phyloP scores from a whole-genome alignment of 768 basidiomycete genomes.

The Butyriboletus loyo region DNA sequence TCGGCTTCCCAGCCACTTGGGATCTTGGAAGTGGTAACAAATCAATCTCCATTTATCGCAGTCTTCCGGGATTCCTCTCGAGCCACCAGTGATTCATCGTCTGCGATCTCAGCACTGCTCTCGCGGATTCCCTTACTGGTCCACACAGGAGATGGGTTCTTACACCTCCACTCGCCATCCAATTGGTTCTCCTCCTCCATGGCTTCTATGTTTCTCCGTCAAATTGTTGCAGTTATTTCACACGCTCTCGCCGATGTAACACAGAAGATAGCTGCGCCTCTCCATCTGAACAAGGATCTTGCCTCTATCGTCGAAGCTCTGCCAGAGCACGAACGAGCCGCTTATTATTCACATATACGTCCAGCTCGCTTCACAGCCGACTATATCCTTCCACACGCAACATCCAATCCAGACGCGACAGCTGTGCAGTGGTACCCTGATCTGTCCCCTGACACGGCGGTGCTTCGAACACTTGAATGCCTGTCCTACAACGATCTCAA shows the following conservation, averaged over 20 bases:
- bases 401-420: constrained; percentile 9
- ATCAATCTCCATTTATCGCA: constrained; percentile 13
- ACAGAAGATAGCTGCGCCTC: constrained; percentile 7
- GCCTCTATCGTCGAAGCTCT: constrained; percentile 18
- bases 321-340: constrained; percentile 3
- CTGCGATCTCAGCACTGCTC: neutral
- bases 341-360: constrained; percentile 16
- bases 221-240: constrained; percentile 10
- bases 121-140: constrained; percentile 9
- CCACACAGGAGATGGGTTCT: constrained; percentile 2
- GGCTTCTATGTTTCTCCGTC: constrained; percentile 16
- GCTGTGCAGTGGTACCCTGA: constrained; percentile 25
- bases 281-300: constrained; percentile 10
- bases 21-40: neutral
- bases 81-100: neutral
- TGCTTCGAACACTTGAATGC: constrained; percentile 1
- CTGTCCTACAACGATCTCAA: constrained; percentile 37
- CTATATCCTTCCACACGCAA: constrained; percentile 20
- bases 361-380: constrained; percentile 22
- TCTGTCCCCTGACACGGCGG: constrained; percentile 2
- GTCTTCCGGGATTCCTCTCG: constrained; percentile 13
- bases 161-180: constrained; percentile 16
- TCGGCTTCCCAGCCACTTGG: neutral
- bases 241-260: constrained; percentile 1
- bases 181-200: constrained; percentile 11